Evolutionary conservation across 2,329 filamentous ascomycete genomes (phyloP).

Genomic region (Claviceps arundinis): DNA sequence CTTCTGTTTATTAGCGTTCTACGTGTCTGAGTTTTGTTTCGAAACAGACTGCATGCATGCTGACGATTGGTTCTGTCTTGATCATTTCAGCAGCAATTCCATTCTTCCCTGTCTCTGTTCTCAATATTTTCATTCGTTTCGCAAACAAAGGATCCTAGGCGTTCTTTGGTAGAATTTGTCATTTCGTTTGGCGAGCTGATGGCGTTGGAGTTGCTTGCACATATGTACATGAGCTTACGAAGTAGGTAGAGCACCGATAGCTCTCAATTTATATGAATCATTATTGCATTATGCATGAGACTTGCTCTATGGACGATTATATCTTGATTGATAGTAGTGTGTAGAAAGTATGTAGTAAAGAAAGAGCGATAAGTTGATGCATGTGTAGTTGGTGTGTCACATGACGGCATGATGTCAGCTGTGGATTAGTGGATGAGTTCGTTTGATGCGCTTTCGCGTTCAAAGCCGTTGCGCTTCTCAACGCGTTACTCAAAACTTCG

Average conservation of each 20-base stretch:
- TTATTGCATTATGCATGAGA: background rate
- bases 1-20: background rate
- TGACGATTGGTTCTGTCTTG: background rate
- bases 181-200: background rate
- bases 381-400: background rate
- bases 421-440: background rate
- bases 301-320: background rate
- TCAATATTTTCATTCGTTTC: background rate
- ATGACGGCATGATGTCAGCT: constrained; percentile 1
- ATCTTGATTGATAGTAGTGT: too few relatives aligned
- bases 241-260: background rate
- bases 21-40: background rate
- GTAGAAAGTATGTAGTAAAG: background rate
- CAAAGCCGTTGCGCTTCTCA: background rate
- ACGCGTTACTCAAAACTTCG: background rate
- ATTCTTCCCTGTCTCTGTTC: background rate
- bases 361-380: background rate
- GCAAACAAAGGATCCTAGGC: background rate
- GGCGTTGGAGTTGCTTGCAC: constrained; percentile 4
- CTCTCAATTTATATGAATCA: background rate
- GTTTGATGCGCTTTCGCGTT: too few relatives aligned
- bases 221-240: background rate
- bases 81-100: background rate
- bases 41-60: background rate
- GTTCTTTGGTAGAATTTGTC: background rate